Evolutionary conservation across 306 rosid genomes (phyloP).

Genomic region (Heteromeles arbutifolia): DNA sequence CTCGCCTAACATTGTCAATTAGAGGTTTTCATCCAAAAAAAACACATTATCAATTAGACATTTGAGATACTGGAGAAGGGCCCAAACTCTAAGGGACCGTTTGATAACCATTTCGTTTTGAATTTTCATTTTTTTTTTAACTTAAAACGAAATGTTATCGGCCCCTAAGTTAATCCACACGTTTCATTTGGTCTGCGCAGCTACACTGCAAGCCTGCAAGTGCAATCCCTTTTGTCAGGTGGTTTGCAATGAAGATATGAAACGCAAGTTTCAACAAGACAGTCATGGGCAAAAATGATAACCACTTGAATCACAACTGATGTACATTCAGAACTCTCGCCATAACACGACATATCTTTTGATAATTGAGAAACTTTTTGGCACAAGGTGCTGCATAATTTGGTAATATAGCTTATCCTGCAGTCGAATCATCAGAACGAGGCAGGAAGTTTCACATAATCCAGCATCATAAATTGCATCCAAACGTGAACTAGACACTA

Average conservation of each 20-base stretch:
- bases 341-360: too few relatives aligned
- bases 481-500: not conserved
- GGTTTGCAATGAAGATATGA: not conserved
- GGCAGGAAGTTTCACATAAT: not conserved
- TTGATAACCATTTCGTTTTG: too few relatives aligned
- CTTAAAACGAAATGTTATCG: too few relatives aligned
- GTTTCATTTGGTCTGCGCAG: not conserved
- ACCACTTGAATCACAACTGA: not conserved
- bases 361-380: not conserved
- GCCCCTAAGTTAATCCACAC: not conserved
- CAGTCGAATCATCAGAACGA: not conserved
- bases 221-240: not conserved
- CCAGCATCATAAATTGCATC: not conserved
- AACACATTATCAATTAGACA: too few relatives aligned
- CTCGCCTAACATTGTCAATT: not conserved
- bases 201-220: not conserved
- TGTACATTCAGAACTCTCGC: too few relatives aligned
- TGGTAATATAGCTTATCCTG: not conserved
- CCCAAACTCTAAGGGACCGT: not conserved
- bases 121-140: too few relatives aligned
- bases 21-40: too few relatives aligned
- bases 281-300: not conserved
- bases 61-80: not conserved
- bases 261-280: not conserved
- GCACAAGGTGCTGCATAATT: not conserved